Percentiles rank a stretch among this genome's conserved stretches.
Evolutionary conservation across 257 asterid species (phyloP).

Genomic region (Petunia secreta): DNA sequence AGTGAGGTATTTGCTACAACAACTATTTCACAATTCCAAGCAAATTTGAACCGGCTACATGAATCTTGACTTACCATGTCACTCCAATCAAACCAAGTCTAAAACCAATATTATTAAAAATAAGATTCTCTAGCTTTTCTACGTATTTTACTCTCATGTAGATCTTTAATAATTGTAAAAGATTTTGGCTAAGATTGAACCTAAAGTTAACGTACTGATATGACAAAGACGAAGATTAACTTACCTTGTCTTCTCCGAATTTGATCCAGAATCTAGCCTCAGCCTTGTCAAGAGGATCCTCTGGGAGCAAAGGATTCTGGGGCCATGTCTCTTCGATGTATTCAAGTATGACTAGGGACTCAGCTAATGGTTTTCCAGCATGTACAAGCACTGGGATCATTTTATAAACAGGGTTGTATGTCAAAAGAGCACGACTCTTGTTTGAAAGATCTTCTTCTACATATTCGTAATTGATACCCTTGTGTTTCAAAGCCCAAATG

Average conservation of each 20-base stretch:
- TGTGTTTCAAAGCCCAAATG: constrained; percentile 37
- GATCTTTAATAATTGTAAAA: background rate
- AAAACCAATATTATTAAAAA: background rate
- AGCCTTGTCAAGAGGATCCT: constrained; percentile 29
- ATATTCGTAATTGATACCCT: constrained; percentile 36
- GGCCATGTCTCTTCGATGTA: constrained; percentile 46
- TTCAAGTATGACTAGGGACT: constrained; percentile 41
- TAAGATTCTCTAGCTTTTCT: background rate
- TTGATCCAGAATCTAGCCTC: constrained; percentile 41
- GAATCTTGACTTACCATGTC: background rate
- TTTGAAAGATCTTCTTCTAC: constrained; percentile 37
- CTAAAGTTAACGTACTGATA: background rate
- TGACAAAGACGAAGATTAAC: background rate
- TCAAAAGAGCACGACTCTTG: constrained; percentile 32
- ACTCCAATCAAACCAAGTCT: background rate
- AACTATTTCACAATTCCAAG: background rate
- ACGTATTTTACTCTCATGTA: background rate
- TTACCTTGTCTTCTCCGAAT: constrained; percentile 34
- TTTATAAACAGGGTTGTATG: constrained; percentile 36
- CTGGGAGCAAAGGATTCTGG: constrained; percentile 32
- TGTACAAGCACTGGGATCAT: constrained; percentile 38
- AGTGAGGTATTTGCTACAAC: background rate
- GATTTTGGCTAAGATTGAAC: background rate
- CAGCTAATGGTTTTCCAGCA: constrained; percentile 34
- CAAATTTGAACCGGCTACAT: background rate